Percentiles rank a stretch among this genome's conserved stretches.
These are phyloP conservation scores for Onygenales sp. DNA, from an alignment of 2,329 filamentous ascomycete species.

Conservation along the genomic window DNA sequence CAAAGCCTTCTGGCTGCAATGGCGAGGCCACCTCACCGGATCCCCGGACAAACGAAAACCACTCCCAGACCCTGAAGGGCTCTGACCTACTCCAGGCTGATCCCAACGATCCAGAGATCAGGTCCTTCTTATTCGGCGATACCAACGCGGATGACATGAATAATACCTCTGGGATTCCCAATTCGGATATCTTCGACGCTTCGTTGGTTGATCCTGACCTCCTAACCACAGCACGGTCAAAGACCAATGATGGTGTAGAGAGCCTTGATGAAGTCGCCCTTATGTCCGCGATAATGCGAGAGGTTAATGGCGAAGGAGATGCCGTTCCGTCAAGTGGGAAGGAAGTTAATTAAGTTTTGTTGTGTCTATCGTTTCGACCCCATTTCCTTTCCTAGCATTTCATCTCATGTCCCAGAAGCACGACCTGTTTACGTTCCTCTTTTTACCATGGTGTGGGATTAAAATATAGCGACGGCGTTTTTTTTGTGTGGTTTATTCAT, in stretches of 20 bases:
- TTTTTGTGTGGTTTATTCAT: background rate
- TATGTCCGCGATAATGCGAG: conserved; percentile 9
- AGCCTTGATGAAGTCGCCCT: conserved; percentile 4
- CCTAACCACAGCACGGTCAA: conserved; percentile 13
- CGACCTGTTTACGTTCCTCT: background rate
- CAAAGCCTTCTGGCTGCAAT: too few relatives aligned
- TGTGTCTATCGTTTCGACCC: background rate
- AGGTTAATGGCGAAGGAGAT: conserved; percentile 3
- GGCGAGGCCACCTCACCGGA: background rate
- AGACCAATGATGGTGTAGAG: conserved; percentile 12
- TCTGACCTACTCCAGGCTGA: background rate
- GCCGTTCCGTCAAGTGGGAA: background rate
- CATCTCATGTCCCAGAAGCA: background rate
- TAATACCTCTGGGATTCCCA: conserved; percentile 3
- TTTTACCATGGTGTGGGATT: background rate
- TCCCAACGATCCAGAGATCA: conserved; percentile 12
- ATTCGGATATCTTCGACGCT: conserved; percentile 23
- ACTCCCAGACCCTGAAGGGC: background rate
- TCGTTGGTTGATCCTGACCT: conserved; percentile 21
- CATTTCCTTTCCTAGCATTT: background rate
- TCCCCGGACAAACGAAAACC: background rate
- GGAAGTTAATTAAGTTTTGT: background rate
- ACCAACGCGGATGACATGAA: conserved; percentile 1
- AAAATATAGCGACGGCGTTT: background rate
- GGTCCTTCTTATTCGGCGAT: conserved; percentile 21